These are phyloP conservation scores for Strigomonas culicis DNA, from an alignment of 208 protist genomes.

Conservation along the genomic window DNA sequence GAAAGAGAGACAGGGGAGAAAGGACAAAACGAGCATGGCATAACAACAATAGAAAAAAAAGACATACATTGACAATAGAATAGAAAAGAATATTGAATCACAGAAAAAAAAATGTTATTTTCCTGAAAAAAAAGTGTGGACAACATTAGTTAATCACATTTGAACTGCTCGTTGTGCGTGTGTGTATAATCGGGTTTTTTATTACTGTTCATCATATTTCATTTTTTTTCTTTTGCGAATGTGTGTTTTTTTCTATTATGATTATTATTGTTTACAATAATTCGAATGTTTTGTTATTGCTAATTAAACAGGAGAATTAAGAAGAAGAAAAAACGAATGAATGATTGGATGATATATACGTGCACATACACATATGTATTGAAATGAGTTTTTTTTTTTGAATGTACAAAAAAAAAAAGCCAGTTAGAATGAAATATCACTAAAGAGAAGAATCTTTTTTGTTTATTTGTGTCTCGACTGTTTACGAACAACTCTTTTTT, in stretches of 20 bases:
- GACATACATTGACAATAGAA: neutral
- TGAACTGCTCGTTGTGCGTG: neutral
- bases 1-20: constrained; percentile 7
- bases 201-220: neutral
- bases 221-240: no score
- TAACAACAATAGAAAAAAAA: neutral
- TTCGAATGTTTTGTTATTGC: no score
- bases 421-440: neutral
- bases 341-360: no score
- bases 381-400: neutral
- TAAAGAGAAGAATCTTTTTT: neutral
- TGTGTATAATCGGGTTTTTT: neutral
- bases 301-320: no score
- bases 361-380: neutral
- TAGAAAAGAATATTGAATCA: neutral
- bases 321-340: no score
- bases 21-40: neutral
- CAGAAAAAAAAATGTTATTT: no score
- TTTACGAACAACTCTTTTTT: neutral
- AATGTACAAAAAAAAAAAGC: constrained; percentile 1
- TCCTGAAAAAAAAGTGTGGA: no score
- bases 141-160: neutral
- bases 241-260: no score
- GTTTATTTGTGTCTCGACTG: neutral
- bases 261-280: no score